phyloP scores from a whole-genome alignment of 345 rosid genomes.

The Salix koriyanagi region DNA sequence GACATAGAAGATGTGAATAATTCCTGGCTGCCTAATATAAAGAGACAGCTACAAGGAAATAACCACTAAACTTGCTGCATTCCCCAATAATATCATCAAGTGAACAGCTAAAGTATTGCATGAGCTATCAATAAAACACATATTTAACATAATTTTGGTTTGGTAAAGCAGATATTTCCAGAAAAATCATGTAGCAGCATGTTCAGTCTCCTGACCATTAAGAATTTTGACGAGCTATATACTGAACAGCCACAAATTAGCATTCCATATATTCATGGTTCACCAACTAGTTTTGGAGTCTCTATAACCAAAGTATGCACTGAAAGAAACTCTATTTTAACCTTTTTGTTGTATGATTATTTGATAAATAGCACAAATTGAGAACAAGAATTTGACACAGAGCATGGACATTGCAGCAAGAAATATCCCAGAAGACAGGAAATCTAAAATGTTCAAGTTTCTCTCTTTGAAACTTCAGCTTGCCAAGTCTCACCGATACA shows the following conservation, averaged over 20 bases:
- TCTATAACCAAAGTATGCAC: not conserved
- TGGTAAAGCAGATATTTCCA: not conserved
- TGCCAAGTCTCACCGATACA: not conserved
- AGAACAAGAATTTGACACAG: not conserved
- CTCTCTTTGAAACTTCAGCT: not conserved
- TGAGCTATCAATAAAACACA: not conserved
- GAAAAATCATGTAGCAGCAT: not conserved
- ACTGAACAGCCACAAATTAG: not conserved
- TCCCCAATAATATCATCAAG: not conserved
- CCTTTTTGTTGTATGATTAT: not conserved
- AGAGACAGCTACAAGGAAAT: not conserved
- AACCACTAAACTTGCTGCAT: not conserved
- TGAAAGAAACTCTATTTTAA: not conserved
- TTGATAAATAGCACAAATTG: not conserved
- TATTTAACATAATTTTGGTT: not conserved
- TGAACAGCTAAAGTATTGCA: not conserved
- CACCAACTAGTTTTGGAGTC: not conserved
- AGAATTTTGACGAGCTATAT: not conserved
- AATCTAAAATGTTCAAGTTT: not conserved
- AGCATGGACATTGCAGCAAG: not conserved
- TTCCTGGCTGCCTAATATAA: not conserved
- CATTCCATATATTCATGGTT: not conserved
- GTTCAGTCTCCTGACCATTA: not conserved
- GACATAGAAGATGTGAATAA: constrained; percentile 7
- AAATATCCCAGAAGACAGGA: not conserved